Base-by-base conservation (phyloP, 768 basidiomycete genomes). In the Naematelia encephala region DNA sequence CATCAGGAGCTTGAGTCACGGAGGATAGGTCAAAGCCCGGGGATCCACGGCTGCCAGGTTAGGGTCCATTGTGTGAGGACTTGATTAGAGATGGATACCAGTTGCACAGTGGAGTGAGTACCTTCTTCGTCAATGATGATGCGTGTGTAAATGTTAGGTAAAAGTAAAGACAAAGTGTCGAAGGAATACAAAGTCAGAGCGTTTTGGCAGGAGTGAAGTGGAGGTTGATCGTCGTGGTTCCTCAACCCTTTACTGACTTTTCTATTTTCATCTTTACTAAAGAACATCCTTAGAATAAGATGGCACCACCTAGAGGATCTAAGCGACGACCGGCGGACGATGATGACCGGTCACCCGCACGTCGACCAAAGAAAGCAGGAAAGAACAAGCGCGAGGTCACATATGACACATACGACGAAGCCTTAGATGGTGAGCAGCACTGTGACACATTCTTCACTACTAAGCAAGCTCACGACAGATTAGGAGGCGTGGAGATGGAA, bases 331-430 rank as follows among this genome's bases (percentile, higher is more conserved):
- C 60, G 55, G 57, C 59, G 5, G 34, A 39, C 34, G 65, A 63
- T 1, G 67, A 64, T 26, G 67, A 72, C 43, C 43, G 60, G 28
- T 56, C 61, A 1, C 39, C 58, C 26, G 53, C 57, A 13, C 42
- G 64, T 12, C 60, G 49, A n/a, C 12, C 44, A 3, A 71, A 68
- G 45, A 61, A 60, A 23, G 25, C 27, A 0, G 68, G 68, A 11
- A 73, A 70, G 39, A 64, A 64, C 4, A 63, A 65, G 63, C 39
- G 62, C 21, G 71, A 70, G 45, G 55, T 60, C 25, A 72, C 72
- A 1, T 76, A 75, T 54, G 74, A 77, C 22, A 73, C 71, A 10
- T 77, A 76, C 51, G 76, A 77, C 42, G 76, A 77, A 22, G 71
- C 73, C 21, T 52, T 77, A 48, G 76, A 77, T 54, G 74, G 73